Base-by-base conservation (phyloP, 768 basidiomycete species). In the Xerocomus brunneocitrinus region DNA sequence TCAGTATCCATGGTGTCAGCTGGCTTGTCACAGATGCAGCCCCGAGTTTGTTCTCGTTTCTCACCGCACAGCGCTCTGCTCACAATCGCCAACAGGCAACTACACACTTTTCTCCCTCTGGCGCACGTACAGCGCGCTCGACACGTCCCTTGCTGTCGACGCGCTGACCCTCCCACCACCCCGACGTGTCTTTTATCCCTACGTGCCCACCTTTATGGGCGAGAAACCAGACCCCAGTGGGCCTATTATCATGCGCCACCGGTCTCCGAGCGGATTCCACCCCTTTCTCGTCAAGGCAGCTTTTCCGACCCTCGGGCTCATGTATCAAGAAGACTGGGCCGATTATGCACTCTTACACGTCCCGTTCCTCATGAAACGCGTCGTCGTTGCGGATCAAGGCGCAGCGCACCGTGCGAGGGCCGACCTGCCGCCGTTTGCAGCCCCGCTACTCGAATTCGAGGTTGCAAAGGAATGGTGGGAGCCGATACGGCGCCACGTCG, bases 51-150 rank as follows among this genome's bases (percentile, higher is more conserved):
- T 75, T 45, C 43, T 31, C 35, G 22, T 24, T 32, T 30, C 14
- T 40, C 30, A 1, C 22, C 36, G 10, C 27, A 31, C 39, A 28
- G 31, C 54, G 2, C 50, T 19, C 16, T 49, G 53, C 52, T 51
- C 32, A 55, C 38, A 40, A 25, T 31, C 39, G 45, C 22, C 39
- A 35, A 19, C 57, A 65, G 85, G 85, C 65, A 83, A 87, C 55
- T 80, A 84, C 54, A 85, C 89, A 3, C 71, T 92, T 50, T 78
- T 91, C 31, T 80, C 90, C 6, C 74, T 95, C 32, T 89, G 86
- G 85, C 79, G 87, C 41, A 82, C 81, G 0, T 87, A 92, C 68
- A 82, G 82, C 53, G 77, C 83, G 1, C 75, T 90, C 31, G 80
- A 85, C 62, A 52, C 64, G 1, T 59, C 72, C 9, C 77, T 79